Evolutionary conservation across 257 asterid genomes (phyloP).

Genomic region (Solanum verrucosum): DNA sequence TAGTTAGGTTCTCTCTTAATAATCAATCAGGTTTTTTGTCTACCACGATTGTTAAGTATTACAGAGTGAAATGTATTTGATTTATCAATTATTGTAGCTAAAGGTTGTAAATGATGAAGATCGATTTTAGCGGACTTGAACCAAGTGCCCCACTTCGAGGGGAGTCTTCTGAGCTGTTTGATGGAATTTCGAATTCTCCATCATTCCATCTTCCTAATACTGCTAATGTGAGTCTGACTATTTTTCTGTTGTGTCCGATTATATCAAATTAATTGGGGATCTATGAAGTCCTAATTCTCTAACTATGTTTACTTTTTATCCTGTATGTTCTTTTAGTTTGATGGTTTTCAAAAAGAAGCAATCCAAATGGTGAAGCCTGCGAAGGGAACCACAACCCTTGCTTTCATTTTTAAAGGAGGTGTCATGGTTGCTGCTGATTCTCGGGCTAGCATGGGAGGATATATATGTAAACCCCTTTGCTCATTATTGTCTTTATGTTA

Average conservation of each 20-base stretch:
- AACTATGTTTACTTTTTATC: not conserved
- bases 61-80: not conserved
- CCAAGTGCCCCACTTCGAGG: conserved; percentile 39
- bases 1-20: not conserved
- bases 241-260: not conserved
- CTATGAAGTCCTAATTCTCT: not conserved
- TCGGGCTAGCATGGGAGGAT: conserved; percentile 98
- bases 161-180: conserved; percentile 24
- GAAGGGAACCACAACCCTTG: conserved; percentile 88
- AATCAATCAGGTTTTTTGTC: not conserved
- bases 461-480: conserved; percentile 61
- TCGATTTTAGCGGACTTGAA: conserved; percentile 72
- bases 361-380: conserved; percentile 98
- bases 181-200: conserved; percentile 41
- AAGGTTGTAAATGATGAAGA: conserved; percentile 46
- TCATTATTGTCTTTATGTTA: not conserved
- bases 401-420: conserved; percentile 82
- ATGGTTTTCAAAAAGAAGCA: conserved; percentile 84
- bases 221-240: conserved; percentile 40
- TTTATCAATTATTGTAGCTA: not conserved
- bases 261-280: not conserved
- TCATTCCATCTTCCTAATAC: conserved; percentile 57
- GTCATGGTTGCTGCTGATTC: conserved; percentile 94
- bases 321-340: conserved; percentile 38
- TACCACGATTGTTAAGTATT: not conserved